Base-by-base conservation (phyloP, 2,329 filamentous ascomycete species). In the Colletotrichum shisoi region DNA sequence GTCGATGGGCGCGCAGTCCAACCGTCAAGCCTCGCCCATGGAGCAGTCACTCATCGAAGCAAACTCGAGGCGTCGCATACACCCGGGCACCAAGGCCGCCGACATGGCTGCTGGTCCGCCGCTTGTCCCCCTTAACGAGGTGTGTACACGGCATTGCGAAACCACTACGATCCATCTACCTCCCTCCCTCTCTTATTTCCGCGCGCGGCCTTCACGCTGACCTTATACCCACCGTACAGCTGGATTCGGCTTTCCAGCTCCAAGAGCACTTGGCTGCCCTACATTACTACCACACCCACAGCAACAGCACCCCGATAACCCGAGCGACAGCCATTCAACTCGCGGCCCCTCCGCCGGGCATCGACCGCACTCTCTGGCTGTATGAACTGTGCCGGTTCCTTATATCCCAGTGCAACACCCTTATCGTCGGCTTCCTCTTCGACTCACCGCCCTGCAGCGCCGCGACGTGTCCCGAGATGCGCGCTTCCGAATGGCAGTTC, bases 401-500 rank as follows among this genome's bases (percentile, higher is more conserved):
- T 67, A 96, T 94, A 60, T 91, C 94, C 71, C 94, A 97, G 79
- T 94, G 93, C 77, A 99, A 99, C 81, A 89, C 89, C 70, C 87
- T 99, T 63, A 92, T 98, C 71, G 89, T 97, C 67, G 93, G 92
- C 70, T 94, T 99, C 74, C 93, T 99, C 73, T 92, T 93, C 76
- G 95, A 98, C 79, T 85, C 84, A 49, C 94, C 94, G 7, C 90
- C 94, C 3, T 99, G 95, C 81, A 97, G 93, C 67, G 87, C 91
- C 15, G 84, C 85, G 70, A 97, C 95, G 1, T 99, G 95, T 75
- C 93, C 94, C 39, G 95, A 99, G 80, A 99, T 99, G 95, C 93
- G 95, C 75, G 95, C 95, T 2, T 95, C 92, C 37, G 94, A 99
- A 82, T 99, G 95, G 95, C 95, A 99, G 80, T 99, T 98, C 75